Conservation (phyloP, 2,329 filamentous ascomycete genomes). For the Didymella keratinophila region DNA sequence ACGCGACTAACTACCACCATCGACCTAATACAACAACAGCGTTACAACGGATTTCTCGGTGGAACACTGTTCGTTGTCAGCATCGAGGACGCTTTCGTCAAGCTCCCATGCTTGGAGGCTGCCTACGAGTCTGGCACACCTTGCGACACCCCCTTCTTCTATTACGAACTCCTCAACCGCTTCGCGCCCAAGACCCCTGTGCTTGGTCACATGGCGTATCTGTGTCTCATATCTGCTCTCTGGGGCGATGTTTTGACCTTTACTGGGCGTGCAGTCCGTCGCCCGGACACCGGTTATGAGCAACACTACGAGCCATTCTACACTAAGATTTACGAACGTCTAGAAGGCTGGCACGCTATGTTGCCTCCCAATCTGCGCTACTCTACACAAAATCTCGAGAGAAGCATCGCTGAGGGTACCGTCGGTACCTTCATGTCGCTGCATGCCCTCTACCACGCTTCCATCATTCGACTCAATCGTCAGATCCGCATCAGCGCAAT, state of each 20-base stretch:
- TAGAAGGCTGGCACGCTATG: constrained; percentile 66
- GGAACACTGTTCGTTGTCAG: constrained; percentile 64
- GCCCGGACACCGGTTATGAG: constrained; percentile 54
- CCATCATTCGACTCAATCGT: constrained; percentile 70
- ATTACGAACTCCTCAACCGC: constrained; percentile 58
- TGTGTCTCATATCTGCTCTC: constrained; percentile 69
- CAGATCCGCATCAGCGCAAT: constrained; percentile 54
- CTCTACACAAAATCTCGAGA: constrained; percentile 64
- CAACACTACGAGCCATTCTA: constrained; percentile 62
- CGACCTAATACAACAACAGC: constrained; percentile 50
- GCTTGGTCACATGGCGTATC: constrained; percentile 63
- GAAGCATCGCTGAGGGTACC: constrained; percentile 61
- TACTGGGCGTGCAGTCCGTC: constrained; percentile 62
- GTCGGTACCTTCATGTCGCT: constrained; percentile 68
- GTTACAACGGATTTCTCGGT: constrained; percentile 66
- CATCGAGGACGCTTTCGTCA: constrained; percentile 70
- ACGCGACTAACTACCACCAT: constrained; percentile 41
- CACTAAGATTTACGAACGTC: constrained; percentile 58
- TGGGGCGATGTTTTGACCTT: constrained; percentile 71
- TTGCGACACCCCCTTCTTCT: constrained; percentile 67
- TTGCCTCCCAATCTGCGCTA: constrained; percentile 65
- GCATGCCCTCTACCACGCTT: constrained; percentile 72
- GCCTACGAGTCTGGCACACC: constrained; percentile 69
- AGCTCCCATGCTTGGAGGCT: constrained; percentile 68
- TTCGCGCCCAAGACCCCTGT: constrained; percentile 44